Percentiles rank a stretch among this genome's conserved stretches.
Evolutionary conservation across 495 filamentous ascomycete species (phyloP).

Genomic region (Hamigera avellanea): DNA sequence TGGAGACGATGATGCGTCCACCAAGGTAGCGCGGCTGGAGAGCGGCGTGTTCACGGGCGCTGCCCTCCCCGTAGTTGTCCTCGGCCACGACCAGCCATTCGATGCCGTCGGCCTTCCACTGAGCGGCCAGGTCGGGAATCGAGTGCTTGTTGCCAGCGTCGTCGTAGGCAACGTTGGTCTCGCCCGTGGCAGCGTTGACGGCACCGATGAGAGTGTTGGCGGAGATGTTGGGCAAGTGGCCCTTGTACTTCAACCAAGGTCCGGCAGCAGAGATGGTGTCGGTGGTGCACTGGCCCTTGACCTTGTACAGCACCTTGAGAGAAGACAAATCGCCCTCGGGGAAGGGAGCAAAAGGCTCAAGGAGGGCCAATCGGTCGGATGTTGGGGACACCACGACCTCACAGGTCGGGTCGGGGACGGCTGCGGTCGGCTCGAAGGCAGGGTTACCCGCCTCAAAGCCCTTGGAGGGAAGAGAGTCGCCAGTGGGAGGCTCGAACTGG

Average conservation of each 20-base stretch:
- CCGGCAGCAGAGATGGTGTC: conserved; percentile 97
- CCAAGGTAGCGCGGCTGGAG: conserved; percentile 91
- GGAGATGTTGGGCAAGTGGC: conserved; percentile 93
- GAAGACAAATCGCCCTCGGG: conserved; percentile 44
- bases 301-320: conserved; percentile 80
- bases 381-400: conserved; percentile 68
- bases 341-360: conserved; percentile 87
- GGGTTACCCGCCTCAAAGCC: conserved; percentile 77
- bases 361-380: conserved; percentile 76
- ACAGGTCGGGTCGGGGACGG: conserved; percentile 51
- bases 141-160: conserved; percentile 47
- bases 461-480: conserved; percentile 59
- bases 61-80: conserved; percentile 96
- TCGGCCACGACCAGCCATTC: conserved; percentile 92
- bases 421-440: conserved; percentile 58
- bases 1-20: conserved; percentile 74
- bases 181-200: conserved; percentile 79
- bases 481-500: conserved; percentile 72
- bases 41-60: conserved; percentile 91
- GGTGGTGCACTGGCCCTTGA: conserved; percentile 94
- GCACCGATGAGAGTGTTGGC: conserved; percentile 94
- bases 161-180: conserved; percentile 86
- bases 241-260: conserved; percentile 98
- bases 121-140: conserved; percentile 76
- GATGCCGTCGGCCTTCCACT: conserved; percentile 58